Evolutionary conservation across 805 yeast genomes (phyloP), one percentile per base, ranked within the genome.

Genomic region (Hyphopichia homilentoma): DNA sequence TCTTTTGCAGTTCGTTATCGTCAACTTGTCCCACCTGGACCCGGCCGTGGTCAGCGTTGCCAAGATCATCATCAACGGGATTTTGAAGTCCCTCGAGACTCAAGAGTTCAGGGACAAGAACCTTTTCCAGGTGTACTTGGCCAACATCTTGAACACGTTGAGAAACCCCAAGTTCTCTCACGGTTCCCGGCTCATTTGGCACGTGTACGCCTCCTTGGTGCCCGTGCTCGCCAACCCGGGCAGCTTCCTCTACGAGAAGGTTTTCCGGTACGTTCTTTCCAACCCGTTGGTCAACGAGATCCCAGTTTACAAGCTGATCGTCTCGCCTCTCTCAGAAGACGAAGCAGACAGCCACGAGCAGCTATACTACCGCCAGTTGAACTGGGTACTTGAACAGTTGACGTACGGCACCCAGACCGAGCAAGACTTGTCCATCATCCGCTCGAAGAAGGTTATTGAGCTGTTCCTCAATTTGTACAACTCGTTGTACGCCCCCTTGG

Each of bases 181-280:
- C 20, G 14, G 20, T 16, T n/a, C 11, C 20, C 7, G 7, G 7
- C 40, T 81, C 12, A 61, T 79, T n/a, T 73, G 82, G 57, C 59
- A 66, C 12, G 50, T 77, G 34, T 54, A 80, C 24, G 72, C 86
- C 1, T 69, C 73, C 32, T 51, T 87, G 23, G 59, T 77, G 4
- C 73, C 76, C 3, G 63, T 85, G 2, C 52, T 85, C 36, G 53
- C 68, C 5, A 77, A 80, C 39, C 96, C 97, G 0, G 76, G 79
- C 0, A 90, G 85, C 40, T 71, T 69, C 44, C 53, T 90, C 14
- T 84, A 81, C 54, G 96, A 88, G 41, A 76, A 77, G 43, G 75
- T 77, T 0, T 76, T 69, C 45, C 72, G 81, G 37, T 86, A 79
- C 70, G 66, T 88, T 7, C 59, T 86, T 22, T 59, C 75, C 4